Evolutionary conservation across 768 basidiomycete species (phyloP).

Genomic region (Mycena venus): DNA sequence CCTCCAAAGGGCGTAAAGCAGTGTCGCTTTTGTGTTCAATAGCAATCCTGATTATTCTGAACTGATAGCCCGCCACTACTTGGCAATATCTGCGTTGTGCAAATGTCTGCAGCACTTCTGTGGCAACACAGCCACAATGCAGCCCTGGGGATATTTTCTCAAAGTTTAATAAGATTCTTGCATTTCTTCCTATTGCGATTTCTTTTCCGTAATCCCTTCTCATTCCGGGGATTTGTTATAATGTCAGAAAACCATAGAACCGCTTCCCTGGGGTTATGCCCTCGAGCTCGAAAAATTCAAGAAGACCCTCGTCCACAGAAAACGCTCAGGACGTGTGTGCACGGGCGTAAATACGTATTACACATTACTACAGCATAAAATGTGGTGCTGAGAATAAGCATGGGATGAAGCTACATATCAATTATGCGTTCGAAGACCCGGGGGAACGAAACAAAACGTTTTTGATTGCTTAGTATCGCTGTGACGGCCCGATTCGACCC

Average conservation of each 20-base stretch:
- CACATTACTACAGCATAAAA: slow-evolving; percentile 4
- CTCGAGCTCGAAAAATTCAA: slow-evolving; percentile 13
- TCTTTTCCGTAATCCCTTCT: slow-evolving; percentile 1
- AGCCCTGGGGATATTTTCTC: too few relatives aligned
- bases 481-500: slow-evolving; percentile 18
- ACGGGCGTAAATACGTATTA: not conserved
- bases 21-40: too few relatives aligned
- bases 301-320: slow-evolving; percentile 8
- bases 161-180: not conserved
- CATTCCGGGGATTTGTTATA: not conserved
- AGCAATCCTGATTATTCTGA: too few relatives aligned
- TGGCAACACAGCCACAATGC: too few relatives aligned
- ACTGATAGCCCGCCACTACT: too few relatives aligned
- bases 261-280: slow-evolving; percentile 7
- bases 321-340: not conserved
- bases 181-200: slow-evolving; percentile 1
- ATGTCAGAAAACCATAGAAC: slow-evolving; percentile 8
- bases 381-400: not conserved
- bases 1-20: too few relatives aligned
- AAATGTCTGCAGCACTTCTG: too few relatives aligned
- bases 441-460: not conserved
- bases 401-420: not conserved
- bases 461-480: slow-evolving; percentile 14
- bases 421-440: slow-evolving; percentile 2
- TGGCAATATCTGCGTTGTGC: too few relatives aligned